Evolutionary conservation across 495 filamentous ascomycete species (phyloP).

Genomic region (Penicillium roqueforti): DNA sequence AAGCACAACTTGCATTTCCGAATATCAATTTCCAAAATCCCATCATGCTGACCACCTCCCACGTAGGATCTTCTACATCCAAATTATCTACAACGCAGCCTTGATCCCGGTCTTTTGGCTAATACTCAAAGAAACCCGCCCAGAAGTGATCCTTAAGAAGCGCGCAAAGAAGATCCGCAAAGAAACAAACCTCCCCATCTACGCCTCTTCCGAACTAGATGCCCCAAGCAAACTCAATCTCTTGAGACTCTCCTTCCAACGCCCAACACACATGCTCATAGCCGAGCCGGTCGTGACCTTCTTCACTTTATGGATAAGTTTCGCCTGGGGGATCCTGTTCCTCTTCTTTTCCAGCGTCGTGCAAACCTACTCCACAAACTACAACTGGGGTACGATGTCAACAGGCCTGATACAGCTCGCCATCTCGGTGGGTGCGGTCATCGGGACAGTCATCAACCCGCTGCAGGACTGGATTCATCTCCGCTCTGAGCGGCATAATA

Average conservation of each 20-base stretch:
- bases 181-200: constrained; percentile 49
- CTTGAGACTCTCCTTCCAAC: constrained; percentile 36
- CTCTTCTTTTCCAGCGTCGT: constrained; percentile 42
- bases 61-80: constrained; percentile 48
- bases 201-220: constrained; percentile 33
- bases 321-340: constrained; percentile 51
- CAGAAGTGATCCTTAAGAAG: constrained; percentile 50
- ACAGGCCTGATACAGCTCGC: constrained; percentile 40
- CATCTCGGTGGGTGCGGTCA: constrained; percentile 39
- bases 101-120: constrained; percentile 42
- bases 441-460: constrained; percentile 41
- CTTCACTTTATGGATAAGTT: constrained; percentile 51
- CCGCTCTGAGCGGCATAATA: constrained; percentile 25
- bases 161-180: constrained; percentile 61
- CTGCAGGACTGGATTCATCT: constrained; percentile 39
- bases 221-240: constrained; percentile 20
- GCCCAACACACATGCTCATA: constrained; percentile 45
- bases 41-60: neutral
- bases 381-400: constrained; percentile 30
- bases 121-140: constrained; percentile 41
- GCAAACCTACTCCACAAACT: constrained; percentile 38
- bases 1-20: neutral
- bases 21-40: neutral
- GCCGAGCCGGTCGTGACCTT: constrained; percentile 52
- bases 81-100: constrained; percentile 47